Conservation (phyloP, 129 eudicot genomes). For the Kitagawia praeruptora region DNA sequence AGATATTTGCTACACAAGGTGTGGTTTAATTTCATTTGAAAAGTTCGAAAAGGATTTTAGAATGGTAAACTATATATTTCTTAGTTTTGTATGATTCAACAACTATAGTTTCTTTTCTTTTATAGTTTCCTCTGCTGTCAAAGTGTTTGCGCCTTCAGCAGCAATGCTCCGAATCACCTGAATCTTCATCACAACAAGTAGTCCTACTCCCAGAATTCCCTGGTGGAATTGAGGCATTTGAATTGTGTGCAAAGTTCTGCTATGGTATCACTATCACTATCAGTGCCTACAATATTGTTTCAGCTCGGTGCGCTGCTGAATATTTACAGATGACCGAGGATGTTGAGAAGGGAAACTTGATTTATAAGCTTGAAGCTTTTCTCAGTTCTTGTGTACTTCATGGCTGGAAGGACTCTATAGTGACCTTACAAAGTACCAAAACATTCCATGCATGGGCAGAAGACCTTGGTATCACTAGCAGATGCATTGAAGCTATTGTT, state of each 20-base stretch:
- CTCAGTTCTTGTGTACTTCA: conserved; percentile 66
- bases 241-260: conserved; percentile 82
- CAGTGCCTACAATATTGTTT: conserved; percentile 82
- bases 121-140: conserved; percentile 85
- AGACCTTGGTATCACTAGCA: conserved; percentile 65
- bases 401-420: conserved; percentile 83
- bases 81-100: background rate
- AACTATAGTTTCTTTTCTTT: conserved; percentile 1
- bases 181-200: conserved; percentile 58
- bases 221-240: conserved; percentile 78
- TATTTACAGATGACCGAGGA: conserved; percentile 89
- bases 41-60: background rate
- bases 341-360: conserved; percentile 76
- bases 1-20: conserved; percentile 98
- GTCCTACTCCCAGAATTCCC: conserved; percentile 84
- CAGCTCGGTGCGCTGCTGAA: conserved; percentile 73
- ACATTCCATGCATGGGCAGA: conserved; percentile 58
- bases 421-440: conserved; percentile 60
- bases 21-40: background rate
- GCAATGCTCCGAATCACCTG: conserved; percentile 58
- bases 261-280: conserved; percentile 83
- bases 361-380: conserved; percentile 73
- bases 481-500: conserved; percentile 71
- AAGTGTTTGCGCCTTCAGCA: conserved; percentile 65
- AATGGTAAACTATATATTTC: background rate